A percentile compares a stretch with the other conserved stretches of the same genome.
Conservation (phyloP, 148 eudicot species). For the Mesembryanthemum crystallinum region DNA sequence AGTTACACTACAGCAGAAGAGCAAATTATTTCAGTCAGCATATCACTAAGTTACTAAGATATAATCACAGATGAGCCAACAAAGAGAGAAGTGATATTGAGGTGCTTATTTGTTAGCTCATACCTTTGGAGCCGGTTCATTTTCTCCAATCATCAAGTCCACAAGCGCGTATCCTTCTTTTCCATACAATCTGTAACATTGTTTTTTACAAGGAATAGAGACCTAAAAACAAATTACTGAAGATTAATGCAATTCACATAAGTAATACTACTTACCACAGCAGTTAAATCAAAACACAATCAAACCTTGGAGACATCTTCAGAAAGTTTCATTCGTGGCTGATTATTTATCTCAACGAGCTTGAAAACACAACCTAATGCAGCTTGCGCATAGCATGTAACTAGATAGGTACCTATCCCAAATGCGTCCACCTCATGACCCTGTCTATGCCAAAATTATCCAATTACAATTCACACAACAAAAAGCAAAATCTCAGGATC, state of each 20-base stretch:
- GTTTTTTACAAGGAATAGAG: constrained; percentile 93
- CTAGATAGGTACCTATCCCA: constrained; percentile 93
- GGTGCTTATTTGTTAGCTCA: background rate
- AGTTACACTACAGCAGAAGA: background rate
- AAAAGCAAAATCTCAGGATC: background rate
- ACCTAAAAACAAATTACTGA: constrained; percentile 46
- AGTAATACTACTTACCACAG: background rate
- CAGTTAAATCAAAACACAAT: constrained; percentile 14
- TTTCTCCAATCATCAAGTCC: constrained; percentile 87
- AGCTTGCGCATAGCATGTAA: constrained; percentile 98
- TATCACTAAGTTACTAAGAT: background rate
- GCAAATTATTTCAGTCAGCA: too few relatives aligned
- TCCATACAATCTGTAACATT: constrained; percentile 84
- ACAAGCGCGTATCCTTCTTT: constrained; percentile 87
- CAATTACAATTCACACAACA: background rate
- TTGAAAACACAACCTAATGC: constrained; percentile 97
- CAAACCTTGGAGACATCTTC: constrained; percentile 96
- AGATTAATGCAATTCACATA: constrained; percentile 11
- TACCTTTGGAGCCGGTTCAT: constrained; percentile 95
- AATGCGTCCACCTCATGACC: constrained; percentile 95
- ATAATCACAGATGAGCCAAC: background rate
- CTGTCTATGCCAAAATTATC: constrained; percentile 38
- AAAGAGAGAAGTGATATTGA: background rate
- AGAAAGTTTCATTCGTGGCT: constrained; percentile 95
- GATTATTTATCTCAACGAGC: constrained; percentile 93